Base-by-base conservation (phyloP, 169 alveolate genomes). In the Cryptosporidium xiaoi region DNA sequence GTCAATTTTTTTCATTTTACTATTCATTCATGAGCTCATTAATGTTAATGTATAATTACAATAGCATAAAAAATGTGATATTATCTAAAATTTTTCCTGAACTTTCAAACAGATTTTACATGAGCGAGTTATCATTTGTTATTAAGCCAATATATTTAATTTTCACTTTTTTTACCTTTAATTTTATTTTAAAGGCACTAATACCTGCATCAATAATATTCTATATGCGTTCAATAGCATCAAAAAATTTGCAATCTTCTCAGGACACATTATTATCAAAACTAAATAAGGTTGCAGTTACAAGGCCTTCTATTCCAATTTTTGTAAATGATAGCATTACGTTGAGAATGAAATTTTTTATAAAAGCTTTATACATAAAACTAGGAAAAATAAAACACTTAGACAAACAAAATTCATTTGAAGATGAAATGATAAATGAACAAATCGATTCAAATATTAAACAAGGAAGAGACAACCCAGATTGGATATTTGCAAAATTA, bases 401-500 rank as follows among this genome's bases (percentile, higher is more conserved):
- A 29, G 82, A 66, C 51, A 20, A 53, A 6, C 29, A 16, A 53
- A 53, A 51, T 33, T 51, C 34, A 33, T 18, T 69, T 31, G 40
- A 51, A 34, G 27, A 69, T 31, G 56, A 51, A 10, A 31, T 40
- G 1, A 46, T 40, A 3, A 31, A 24, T 16, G 87, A 77, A 24
- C 64, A 77, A 36, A 48, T 27, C 33, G 71, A 60, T 34, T 58
- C 44, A 13, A 71, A 77, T 58, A 56, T 60, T 20, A 36, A 62
- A 16, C n/a, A 33, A 55, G 29, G 36, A 2, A 34, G 50, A 44
- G 71, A 40, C 16, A 56, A 77, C 33, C 87, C 87, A 18, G 87
- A 77, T 1, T 77, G 87, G 87, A 77, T 77, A n/a, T 77, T 77
- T 60, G 69, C 87, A 13, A 77, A 77, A 27, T 60, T 77, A 60